These are phyloP conservation scores for Breviolum minutum DNA, from an alignment of 73 alveolate genomes.

Conservation along the genomic window DNA sequence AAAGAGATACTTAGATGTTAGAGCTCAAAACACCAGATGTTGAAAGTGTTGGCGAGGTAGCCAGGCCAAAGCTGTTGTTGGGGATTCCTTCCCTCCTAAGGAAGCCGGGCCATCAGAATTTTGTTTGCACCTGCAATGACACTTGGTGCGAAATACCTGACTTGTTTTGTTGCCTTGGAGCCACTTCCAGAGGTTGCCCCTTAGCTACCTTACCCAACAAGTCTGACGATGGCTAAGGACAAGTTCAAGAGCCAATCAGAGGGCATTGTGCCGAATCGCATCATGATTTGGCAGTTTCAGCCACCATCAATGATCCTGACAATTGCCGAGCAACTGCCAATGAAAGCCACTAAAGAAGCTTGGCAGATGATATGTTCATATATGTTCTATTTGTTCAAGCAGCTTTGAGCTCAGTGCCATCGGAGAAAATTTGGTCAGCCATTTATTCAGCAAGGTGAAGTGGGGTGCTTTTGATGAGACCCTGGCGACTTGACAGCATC, in stretches of 20 bases:
- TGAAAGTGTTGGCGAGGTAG: too few species aligned
- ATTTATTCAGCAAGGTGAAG: constrained; percentile 39
- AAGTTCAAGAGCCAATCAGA: constrained; percentile 91
- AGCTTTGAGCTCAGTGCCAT: not conserved
- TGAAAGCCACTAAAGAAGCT: constrained; percentile 87
- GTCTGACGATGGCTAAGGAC: constrained; percentile 6
- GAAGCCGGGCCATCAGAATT: constrained; percentile 89
- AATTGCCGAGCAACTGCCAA: constrained; percentile 86
- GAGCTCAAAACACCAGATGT: too few species aligned
- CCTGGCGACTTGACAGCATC: constrained; percentile 8
- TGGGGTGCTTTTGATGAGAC: constrained; percentile 95
- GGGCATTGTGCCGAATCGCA: constrained; percentile 85
- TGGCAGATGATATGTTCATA: not conserved
- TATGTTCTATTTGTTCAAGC: not conserved
- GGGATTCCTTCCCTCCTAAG: not conserved
- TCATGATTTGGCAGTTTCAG: constrained; percentile 86
- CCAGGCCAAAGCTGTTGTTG: too few species aligned
- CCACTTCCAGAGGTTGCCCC: not conserved
- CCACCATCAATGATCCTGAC: constrained; percentile 52
- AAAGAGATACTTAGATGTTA: too few species aligned
- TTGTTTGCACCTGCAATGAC: constrained; percentile 81
- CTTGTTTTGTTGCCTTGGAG: not conserved
- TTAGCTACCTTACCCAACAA: not conserved
- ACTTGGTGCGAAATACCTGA: not conserved
- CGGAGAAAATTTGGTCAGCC: not conserved